Evolutionary conservation across 78 protist species (phyloP), one percentile per base, ranked within the genome.

Genomic region (Guillardia theta): DNA sequence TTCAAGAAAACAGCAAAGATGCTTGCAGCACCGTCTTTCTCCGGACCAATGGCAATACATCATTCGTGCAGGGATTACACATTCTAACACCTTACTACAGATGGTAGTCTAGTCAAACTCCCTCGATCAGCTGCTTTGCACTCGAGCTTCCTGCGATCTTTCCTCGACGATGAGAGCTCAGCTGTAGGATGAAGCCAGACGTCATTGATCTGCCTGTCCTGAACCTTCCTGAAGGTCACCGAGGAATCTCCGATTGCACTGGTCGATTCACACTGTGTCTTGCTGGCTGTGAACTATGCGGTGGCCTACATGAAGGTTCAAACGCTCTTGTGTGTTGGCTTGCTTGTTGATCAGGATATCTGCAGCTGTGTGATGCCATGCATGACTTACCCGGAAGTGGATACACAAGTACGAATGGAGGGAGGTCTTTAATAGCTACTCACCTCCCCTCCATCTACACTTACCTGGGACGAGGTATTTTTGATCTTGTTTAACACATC

Each of bases 291-390:
- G 27, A 24, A 58, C 39, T 58, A 27, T 6, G 70, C 27, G 70
- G 39, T 58, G n/a, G n/a, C n/a, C n/a, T n/a, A n/a, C n/a, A n/a
- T n/a, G n/a, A n/a, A n/a, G n/a, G n/a, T n/a, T n/a, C n/a, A n/a
- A n/a, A n/a, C n/a, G n/a, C n/a, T n/a, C n/a, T n/a, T n/a, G n/a
- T n/a, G n/a, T n/a, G n/a, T n/a, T n/a, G n/a, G n/a, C n/a, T n/a
- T n/a, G n/a, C n/a, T n/a, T n/a, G n/a, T n/a, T n/a, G n/a, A n/a
- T n/a, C n/a, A 58, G 2, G 46, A 70, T 70, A 70, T 18, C 83
- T 70, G 83, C n/a, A 70, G 83, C 83, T 70, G 46, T 70, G 83
- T 43, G 83, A 70, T 22, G 9, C 83, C 83, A 70, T 70, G 83
- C 10, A 3, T 24, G 41, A 33, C 83, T 33, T 70, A 43, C 83